Evolutionary conservation across 768 basidiomycete species (phyloP), one percentile per base, ranked within the genome.

Genomic region (Harrya chromipes): DNA sequence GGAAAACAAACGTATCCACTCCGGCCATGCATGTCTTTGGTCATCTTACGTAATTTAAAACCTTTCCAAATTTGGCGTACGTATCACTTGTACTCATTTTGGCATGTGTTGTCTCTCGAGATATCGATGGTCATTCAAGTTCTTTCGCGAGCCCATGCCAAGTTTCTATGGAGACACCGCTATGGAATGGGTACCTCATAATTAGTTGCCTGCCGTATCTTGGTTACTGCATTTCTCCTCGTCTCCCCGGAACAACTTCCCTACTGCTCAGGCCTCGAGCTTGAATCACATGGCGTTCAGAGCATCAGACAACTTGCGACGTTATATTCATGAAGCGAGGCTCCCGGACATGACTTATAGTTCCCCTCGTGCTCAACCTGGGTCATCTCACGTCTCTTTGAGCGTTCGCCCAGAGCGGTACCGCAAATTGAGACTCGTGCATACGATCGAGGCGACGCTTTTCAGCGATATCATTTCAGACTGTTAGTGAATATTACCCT

Each of bases 351-450:
- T 80, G 69, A 52, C 51, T 24, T 57, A 58, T 45, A 68, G 70
- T 31, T 58, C 68, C 9, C 43, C 68, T 31, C 74, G 73, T n/a
- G 66, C 66, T 6, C 54, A 63, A 38, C 68, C 70, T 16, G 49
- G 19, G 6, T 37, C 51, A 12, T 45, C 47, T n/a, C 47, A 47
- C n/a, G n/a, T 20, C 41, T 41, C 49, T 26, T 44, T 78, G 19
- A 57, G 67, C 51, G 65, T 81, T 46, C 72, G 69, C 20, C 75
- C 78, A 10, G 77, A 80, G 46, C 52, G 63, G 10, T 79, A 78
- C 66, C 72, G 84, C 53, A 71, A 68, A 48, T 66, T 87, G n/a
- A 78, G 80, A 57, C 62, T 59, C 21, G 79, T 83, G 17, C 69
- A 74, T 26, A 51, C 53, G 9, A 60, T 79, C 46, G 46, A 63